phyloP scores from a whole-genome alignment of 2,329 filamentous ascomycete species.

The Blastomyces gilchristii region DNA sequence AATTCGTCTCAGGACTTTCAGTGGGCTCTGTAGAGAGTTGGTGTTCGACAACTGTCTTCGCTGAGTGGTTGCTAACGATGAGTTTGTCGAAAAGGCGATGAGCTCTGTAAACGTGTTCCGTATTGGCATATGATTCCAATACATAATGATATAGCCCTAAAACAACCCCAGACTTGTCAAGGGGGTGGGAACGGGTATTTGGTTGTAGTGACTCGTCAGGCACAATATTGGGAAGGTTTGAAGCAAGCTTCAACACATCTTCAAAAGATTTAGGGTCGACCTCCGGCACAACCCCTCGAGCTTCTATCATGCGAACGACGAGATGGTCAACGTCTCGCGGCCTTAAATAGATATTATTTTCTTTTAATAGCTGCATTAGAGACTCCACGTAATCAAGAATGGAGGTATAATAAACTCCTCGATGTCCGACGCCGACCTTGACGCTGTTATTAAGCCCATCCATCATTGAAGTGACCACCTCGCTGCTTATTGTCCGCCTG shows the following conservation, averaged over 20 bases:
- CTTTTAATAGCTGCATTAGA: constrained; percentile 35
- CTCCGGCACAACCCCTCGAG: constrained; percentile 37
- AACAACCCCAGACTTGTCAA: constrained; percentile 11
- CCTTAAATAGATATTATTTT: constrained; percentile 22
- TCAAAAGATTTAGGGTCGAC: constrained; percentile 37
- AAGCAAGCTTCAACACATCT: constrained; percentile 26
- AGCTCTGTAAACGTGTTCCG: constrained; percentile 11
- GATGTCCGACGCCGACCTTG: constrained; percentile 31
- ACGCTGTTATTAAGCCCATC: constrained; percentile 42
- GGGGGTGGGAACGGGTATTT: not conserved
- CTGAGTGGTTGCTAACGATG: not conserved
- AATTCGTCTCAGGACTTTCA: not conserved
- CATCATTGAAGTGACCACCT: constrained; percentile 47
- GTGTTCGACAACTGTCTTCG: not conserved
- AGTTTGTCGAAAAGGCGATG: constrained; percentile 13
- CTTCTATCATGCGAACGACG: constrained; percentile 43
- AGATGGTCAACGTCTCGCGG: constrained; percentile 28
- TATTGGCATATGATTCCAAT: constrained; percentile 14
- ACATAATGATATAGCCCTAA: constrained; percentile 15
- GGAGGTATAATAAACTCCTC: constrained; percentile 21
- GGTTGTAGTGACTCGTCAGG: not conserved
- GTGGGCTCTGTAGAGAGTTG: not conserved
- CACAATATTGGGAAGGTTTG: not conserved
- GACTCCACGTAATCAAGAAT: constrained; percentile 25
- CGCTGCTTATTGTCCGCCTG: constrained; percentile 44